phyloP scores from a whole-genome alignment of 2,329 filamentous ascomycete species.

The Plenodomus tracheiphilus region DNA sequence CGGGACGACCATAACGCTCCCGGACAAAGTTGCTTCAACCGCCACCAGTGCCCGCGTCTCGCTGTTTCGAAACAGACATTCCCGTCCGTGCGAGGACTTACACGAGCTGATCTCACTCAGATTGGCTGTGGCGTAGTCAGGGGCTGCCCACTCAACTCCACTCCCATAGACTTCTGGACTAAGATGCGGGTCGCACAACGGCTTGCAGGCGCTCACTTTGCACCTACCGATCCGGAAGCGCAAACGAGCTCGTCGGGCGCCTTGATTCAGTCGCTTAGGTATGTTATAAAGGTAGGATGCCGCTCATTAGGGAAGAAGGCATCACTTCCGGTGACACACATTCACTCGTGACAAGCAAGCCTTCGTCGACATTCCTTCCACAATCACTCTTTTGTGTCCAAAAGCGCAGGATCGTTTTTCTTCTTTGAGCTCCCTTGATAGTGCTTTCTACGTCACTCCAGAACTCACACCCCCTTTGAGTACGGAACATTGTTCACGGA shows the following conservation, averaged over 20 bases:
- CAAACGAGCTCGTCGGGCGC: slow-evolving; percentile 15
- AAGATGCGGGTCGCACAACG: slow-evolving; percentile 28
- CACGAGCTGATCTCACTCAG: slow-evolving; percentile 14
- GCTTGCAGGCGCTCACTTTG: slow-evolving; percentile 23
- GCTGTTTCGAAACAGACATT: slow-evolving; percentile 33
- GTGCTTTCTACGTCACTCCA: slow-evolving; percentile 9
- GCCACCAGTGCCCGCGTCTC: slow-evolving; percentile 20
- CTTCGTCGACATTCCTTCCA: slow-evolving; percentile 37
- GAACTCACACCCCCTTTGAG: slow-evolving; percentile 2
- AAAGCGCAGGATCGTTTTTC: slow-evolving; percentile 38
- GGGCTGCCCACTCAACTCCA: slow-evolving; percentile 20
- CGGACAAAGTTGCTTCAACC: slow-evolving; percentile 14
- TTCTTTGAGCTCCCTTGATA: slow-evolving; percentile 27
- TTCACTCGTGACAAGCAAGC: slow-evolving; percentile 36
- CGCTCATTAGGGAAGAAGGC: slow-evolving; percentile 20
- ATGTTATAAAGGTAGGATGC: slow-evolving; percentile 24
- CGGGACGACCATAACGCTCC: slow-evolving; percentile 16
- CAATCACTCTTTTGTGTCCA: slow-evolving; percentile 30
- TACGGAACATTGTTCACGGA: slow-evolving; percentile 20
- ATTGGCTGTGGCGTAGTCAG: slow-evolving; percentile 30
- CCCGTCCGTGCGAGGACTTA: slow-evolving; percentile 11
- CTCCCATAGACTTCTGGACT: slow-evolving; percentile 8
- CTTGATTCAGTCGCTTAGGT: slow-evolving; percentile 13
- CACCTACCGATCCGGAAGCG: slow-evolving; percentile 19
- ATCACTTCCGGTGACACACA: slow-evolving; percentile 31